Conservation (phyloP, 208 protist genomes). For the Acanthamoeba culbertsoni region DNA sequence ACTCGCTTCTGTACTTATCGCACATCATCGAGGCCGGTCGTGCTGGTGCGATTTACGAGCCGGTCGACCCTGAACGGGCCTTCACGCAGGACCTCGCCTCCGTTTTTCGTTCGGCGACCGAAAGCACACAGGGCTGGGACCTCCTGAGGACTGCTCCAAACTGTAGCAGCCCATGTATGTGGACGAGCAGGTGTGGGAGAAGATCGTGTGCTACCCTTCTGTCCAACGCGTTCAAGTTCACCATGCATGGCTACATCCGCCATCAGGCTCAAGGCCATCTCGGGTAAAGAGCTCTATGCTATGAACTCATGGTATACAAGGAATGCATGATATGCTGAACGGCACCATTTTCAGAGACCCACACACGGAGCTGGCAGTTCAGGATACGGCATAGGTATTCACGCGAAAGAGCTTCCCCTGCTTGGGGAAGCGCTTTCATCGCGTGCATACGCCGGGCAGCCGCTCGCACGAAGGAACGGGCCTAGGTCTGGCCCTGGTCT, state of each 20-base stretch:
- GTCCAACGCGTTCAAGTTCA: conserved; percentile 72
- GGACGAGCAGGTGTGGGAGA: conserved; percentile 67
- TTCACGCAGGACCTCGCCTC: conserved; percentile 54
- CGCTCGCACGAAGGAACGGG: conserved; percentile 45
- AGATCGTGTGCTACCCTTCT: conserved; percentile 66
- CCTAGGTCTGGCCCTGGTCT: conserved; percentile 57
- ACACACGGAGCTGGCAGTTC: conserved; percentile 5
- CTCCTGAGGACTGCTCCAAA: neutral
- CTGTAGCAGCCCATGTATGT: conserved; percentile 36
- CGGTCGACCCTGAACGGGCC: conserved; percentile 62
- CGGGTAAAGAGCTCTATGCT: neutral
- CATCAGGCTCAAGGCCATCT: neutral
- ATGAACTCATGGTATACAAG: no score
- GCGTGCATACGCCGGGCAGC: conserved; percentile 16
- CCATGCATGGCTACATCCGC: conserved; percentile 54
- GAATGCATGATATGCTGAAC: neutral
- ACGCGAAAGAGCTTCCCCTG: neutral
- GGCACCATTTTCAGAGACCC: neutral
- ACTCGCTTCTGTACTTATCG: conserved; percentile 63
- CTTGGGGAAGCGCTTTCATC: conserved; percentile 59
- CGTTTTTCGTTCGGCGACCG: conserved; percentile 40
- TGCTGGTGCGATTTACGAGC: conserved; percentile 46
- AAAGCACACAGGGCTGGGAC: neutral
- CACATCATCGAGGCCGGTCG: conserved; percentile 67
- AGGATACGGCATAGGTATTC: conserved; percentile 68